Conservation (phyloP, 495 filamentous ascomycete genomes). For the Hyaloscypha bicolor region DNA sequence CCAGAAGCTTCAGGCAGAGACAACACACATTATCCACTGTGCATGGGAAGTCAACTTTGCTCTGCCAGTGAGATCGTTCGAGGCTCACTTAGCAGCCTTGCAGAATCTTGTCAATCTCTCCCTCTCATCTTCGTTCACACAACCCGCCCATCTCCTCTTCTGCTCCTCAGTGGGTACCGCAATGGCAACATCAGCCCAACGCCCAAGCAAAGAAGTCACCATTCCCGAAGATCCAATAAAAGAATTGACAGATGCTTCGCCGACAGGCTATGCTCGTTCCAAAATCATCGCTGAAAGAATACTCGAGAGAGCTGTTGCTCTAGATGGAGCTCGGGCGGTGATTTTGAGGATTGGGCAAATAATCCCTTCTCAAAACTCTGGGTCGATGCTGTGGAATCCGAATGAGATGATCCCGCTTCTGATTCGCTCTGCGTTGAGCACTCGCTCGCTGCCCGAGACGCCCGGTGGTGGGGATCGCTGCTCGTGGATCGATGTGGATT, state of each 20-base stretch:
- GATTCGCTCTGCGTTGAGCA: slow-evolving; percentile 49
- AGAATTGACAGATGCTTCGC: slow-evolving; percentile 42
- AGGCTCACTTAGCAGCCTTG: slow-evolving; percentile 56
- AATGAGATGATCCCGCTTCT: slow-evolving; percentile 68
- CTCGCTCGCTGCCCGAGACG: slow-evolving; percentile 53
- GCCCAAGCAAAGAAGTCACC: neutral
- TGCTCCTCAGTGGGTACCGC: slow-evolving; percentile 37
- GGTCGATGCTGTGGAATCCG: slow-evolving; percentile 56
- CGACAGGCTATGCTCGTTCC: slow-evolving; percentile 62
- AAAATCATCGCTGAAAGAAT: slow-evolving; percentile 67
- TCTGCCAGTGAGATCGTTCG: slow-evolving; percentile 52
- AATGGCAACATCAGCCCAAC: slow-evolving; percentile 14
- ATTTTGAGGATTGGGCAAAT: slow-evolving; percentile 63
- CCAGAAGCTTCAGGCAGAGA: slow-evolving; percentile 35
- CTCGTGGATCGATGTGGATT: slow-evolving; percentile 31
- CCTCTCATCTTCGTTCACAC: neutral
- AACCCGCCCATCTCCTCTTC: slow-evolving; percentile 36
- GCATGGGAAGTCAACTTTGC: slow-evolving; percentile 75
- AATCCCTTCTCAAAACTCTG: slow-evolving; percentile 52
- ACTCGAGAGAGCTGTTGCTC: slow-evolving; percentile 38
- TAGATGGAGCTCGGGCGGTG: slow-evolving; percentile 38
- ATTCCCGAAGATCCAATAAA: slow-evolving; percentile 41
- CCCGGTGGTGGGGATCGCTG: slow-evolving; percentile 42
- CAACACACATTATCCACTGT: slow-evolving; percentile 57
- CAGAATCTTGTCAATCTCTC: slow-evolving; percentile 35